Percentiles rank a stretch among this genome's conserved stretches.
Evolutionary conservation across 805 yeast species (phyloP).

Genomic region (Metschnikowia borealis): DNA sequence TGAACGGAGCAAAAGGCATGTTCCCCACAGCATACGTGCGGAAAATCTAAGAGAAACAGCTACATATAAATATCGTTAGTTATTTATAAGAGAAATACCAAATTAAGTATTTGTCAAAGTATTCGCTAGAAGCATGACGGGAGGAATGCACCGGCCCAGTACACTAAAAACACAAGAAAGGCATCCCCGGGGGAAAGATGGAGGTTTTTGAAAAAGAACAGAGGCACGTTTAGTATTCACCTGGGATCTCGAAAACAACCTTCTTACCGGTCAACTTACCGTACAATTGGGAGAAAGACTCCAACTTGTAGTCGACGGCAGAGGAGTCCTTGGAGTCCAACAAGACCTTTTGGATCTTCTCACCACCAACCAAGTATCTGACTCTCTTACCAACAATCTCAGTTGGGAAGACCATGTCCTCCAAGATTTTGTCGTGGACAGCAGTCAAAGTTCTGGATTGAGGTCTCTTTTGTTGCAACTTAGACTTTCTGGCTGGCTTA

Average conservation of each 20-base stretch:
- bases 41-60: conserved; percentile 21
- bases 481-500: conserved; percentile 95
- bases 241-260: conserved; percentile 91
- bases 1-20: conserved; percentile 60
- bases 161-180: conserved; percentile 20
- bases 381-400: conserved; percentile 99
- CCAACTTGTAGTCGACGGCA: conserved; percentile 97
- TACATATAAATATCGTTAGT: conserved; percentile 15
- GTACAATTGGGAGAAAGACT: conserved; percentile 98
- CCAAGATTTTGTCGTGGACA: conserved; percentile 97
- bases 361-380: conserved; percentile 98
- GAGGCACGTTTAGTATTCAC: conserved; percentile 35
- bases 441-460: conserved; percentile 98
- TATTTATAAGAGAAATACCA: conserved; percentile 22
- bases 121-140: conserved; percentile 19
- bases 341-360: conserved; percentile 95
- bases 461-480: conserved; percentile 98
- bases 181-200: conserved; percentile 12
- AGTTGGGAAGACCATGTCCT: conserved; percentile 99
- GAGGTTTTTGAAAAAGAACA: conserved; percentile 9
- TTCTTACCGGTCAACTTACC: conserved; percentile 98
- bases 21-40: conserved; percentile 77
- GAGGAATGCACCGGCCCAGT: conserved; percentile 14
- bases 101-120: conserved; percentile 20
- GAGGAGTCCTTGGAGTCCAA: conserved; percentile 97